Evolutionary conservation across 441 rosid species (phyloP), one percentile per base, ranked within the genome.

Genomic region (Monsonia emarginata): DNA sequence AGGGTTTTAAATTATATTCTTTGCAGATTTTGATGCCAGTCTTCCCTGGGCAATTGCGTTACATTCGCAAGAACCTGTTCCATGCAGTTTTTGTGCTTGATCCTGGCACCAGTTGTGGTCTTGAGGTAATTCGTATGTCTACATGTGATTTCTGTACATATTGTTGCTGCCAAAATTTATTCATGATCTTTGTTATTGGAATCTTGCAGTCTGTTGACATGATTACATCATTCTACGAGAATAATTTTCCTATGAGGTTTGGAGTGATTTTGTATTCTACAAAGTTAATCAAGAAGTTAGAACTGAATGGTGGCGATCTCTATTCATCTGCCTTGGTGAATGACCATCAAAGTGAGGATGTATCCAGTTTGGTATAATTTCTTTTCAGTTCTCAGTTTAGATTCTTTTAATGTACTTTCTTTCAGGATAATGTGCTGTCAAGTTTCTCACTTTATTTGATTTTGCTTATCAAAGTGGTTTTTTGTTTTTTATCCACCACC

Each of bases 1-100:
- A 19, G 62, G 44, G 26, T 64, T 66, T 66, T 75, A 72, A 28
- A 65, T 40, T 25, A 18, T 61, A 68, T 73, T 70, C 50, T 73
- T 18, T 83, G 76, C 68, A 95, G 99, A 85, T 95, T 81, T 88
- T 92, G 83, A 90, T 90, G 98, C 99, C 98, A 56, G 97, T 86
- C 65, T 95, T 86, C 85, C 96, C 96, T 66, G 98, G 99, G 61
- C 97, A 95, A 83, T 78, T 85, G 56, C 98, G 93, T 67, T 92
- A 95, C 71, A 90, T 95, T 72, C 92, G 98, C 65, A 95, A 92
- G 83, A 95, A 92, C 85, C 80, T 95, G 68, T 92, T 81, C 79
- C 97, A 90, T 82, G 96, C 98, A 68, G 97, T 95, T 79, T 87
- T 82, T 71, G 91, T 88, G 71, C 79, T 95, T 76, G 99, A 92